Conservation (phyloP, 805 yeast species). For the Yarrowia porcina region DNA sequence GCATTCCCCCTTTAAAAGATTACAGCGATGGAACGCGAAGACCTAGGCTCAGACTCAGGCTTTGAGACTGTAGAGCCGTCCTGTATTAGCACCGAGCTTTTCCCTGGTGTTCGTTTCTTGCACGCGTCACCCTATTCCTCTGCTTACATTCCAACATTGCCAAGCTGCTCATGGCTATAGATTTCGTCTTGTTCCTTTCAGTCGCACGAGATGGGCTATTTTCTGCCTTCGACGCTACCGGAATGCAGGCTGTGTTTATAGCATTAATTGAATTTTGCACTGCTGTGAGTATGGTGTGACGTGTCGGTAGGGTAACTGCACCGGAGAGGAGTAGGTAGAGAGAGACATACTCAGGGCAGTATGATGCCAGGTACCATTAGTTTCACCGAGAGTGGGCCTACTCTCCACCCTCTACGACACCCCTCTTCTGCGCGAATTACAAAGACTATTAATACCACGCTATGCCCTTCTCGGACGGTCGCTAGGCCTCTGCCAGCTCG, state of each 20-base stretch:
- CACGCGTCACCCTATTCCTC: background rate
- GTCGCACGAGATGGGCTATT: background rate
- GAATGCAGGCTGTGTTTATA: conserved; percentile 17
- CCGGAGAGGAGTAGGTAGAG: background rate
- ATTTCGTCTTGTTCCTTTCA: background rate
- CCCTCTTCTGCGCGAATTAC: background rate
- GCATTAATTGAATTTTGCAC: conserved; percentile 9
- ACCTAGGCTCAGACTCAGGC: background rate
- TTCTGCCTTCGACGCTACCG: background rate
- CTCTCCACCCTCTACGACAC: background rate
- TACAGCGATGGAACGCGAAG: background rate
- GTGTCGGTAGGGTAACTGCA: conserved; percentile 16
- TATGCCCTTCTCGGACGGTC: background rate
- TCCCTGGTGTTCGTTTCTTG: too few species aligned
- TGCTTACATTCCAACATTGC: background rate
- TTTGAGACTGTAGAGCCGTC: too few species aligned
- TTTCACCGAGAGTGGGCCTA: too few species aligned
- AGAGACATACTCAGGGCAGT: too few species aligned
- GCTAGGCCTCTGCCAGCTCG: background rate
- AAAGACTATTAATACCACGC: background rate
- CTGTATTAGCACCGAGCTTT: too few species aligned
- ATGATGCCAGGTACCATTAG: too few species aligned
- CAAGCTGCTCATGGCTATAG: background rate
- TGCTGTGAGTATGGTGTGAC: conserved; percentile 5
- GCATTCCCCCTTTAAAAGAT: background rate